phyloP scores from a whole-genome alignment of 2,329 filamentous ascomycete genomes.

The Cercospora sp. region DNA sequence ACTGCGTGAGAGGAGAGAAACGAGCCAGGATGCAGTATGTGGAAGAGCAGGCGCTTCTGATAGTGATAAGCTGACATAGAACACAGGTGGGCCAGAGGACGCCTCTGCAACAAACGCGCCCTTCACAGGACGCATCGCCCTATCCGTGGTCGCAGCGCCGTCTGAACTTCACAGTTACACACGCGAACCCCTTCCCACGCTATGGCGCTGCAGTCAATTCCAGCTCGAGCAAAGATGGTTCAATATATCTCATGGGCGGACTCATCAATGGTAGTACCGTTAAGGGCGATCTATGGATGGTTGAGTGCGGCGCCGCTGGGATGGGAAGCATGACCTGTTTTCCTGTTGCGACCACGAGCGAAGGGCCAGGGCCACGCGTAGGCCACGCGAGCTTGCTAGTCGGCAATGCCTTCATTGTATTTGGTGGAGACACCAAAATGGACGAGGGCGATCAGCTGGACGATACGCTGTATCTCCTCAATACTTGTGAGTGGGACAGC shows the following conservation, averaged over 20 bases:
- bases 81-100: slow-evolving; percentile 28
- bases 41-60: neutral
- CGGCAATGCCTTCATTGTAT: slow-evolving; percentile 98
- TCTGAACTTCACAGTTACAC: slow-evolving; percentile 78
- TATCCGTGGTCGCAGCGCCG: slow-evolving; percentile 96
- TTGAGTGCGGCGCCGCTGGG: slow-evolving; percentile 70
- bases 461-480: slow-evolving; percentile 92
- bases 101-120: slow-evolving; percentile 34
- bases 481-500: slow-evolving; percentile 75
- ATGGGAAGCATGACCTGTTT: slow-evolving; percentile 80
- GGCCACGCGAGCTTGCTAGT: slow-evolving; percentile 92
- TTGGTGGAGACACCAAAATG: slow-evolving; percentile 96
- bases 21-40: slow-evolving; percentile 32
- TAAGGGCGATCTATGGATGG: slow-evolving; percentile 96
- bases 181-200: slow-evolving; percentile 86
- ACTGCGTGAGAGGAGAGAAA: slow-evolving; percentile 29
- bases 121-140: slow-evolving; percentile 66
- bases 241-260: slow-evolving; percentile 96
- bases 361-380: slow-evolving; percentile 91
- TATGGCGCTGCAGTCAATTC: slow-evolving; percentile 97
- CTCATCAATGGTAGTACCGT: slow-evolving; percentile 93
- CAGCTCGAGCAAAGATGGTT: slow-evolving; percentile 89
- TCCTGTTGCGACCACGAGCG: slow-evolving; percentile 84
- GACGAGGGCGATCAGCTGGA: slow-evolving; percentile 89
- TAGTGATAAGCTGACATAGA: slow-evolving; percentile 43